A percentile compares a stretch with the other conserved stretches of the same genome.
Evolutionary conservation across 306 rosid genomes (phyloP).

Genomic region (Trifolium dubium): DNA sequence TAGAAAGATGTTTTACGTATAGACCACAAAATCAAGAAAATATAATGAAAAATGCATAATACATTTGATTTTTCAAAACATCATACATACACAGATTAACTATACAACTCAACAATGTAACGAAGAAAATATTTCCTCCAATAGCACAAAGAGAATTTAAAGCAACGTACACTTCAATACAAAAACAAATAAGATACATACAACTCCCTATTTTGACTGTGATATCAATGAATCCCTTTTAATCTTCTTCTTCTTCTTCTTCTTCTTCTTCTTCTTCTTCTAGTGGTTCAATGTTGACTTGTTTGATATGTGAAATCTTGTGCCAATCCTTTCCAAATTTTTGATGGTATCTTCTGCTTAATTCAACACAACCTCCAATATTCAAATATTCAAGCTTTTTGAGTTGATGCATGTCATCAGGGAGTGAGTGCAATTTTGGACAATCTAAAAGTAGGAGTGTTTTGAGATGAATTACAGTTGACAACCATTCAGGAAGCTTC

Average conservation of each 20-base stretch:
- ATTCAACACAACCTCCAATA: background rate
- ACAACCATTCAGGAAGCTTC: conserved; percentile 9
- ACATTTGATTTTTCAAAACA: no score
- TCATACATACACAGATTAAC: no score
- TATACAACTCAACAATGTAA: no score
- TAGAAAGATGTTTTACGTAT: no score
- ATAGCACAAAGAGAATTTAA: no score
- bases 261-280: background rate
- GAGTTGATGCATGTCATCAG: background rate
- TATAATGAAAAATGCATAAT: no score
- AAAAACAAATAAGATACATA: no score
- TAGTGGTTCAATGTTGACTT: background rate
- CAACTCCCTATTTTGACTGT: background rate
- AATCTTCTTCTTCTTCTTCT: background rate
- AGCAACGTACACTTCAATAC: no score
- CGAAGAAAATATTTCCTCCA: no score
- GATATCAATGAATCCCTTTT: background rate
- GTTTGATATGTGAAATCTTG: conserved; percentile 17
- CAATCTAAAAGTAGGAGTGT: background rate
- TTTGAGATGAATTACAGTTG: background rate
- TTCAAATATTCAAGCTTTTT: background rate
- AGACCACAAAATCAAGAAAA: no score
- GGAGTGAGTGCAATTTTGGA: background rate
- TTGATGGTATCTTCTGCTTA: conserved; percentile 1
- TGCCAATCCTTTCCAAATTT: background rate